A percentile compares a stretch with the other conserved stretches of the same genome.
These are phyloP conservation scores for Penstemon barbatus DNA, from an alignment of 257 asterid genomes.

Conservation along the genomic window DNA sequence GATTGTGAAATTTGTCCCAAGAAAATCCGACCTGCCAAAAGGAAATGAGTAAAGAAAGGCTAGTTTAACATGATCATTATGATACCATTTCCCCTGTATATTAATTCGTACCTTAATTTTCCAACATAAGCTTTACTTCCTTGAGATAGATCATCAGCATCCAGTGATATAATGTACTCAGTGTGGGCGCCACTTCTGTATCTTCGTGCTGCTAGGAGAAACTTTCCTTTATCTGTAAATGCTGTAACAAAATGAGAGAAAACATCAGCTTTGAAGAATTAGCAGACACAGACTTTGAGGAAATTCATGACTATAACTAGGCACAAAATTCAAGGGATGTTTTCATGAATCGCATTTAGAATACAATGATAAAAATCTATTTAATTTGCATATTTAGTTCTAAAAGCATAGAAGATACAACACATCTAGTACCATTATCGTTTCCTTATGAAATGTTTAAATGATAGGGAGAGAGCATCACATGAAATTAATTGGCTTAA, in stretches of 20 bases:
- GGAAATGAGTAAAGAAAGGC: not conserved
- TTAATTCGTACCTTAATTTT: conserved; percentile 68
- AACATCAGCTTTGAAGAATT: conserved; percentile 18
- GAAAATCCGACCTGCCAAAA: conserved; percentile 78
- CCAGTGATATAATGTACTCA: conserved; percentile 81
- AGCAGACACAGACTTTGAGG: not conserved
- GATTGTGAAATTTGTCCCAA: conserved; percentile 83
- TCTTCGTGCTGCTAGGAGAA: conserved; percentile 88
- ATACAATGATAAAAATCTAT: not conserved
- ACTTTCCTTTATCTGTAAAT: conserved; percentile 79
- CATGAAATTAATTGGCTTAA: not conserved
- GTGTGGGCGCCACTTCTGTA: conserved; percentile 75
- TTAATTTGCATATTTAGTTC: not conserved
- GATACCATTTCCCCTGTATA: too few relatives aligned
- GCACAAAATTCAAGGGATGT: conserved; percentile 3
- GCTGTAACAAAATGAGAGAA: conserved; percentile 46
- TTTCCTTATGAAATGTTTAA: not conserved
- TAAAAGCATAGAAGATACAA: not conserved
- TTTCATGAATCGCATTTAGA: not conserved
- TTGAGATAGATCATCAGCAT: conserved; percentile 80
- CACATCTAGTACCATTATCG: conserved; percentile 8
- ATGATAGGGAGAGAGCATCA: conserved; percentile 10
- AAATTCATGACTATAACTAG: not conserved
- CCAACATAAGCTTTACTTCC: conserved; percentile 93
- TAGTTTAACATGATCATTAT: not conserved